Base-by-base conservation (phyloP, 2,329 filamentous ascomycete genomes). In the Ceratocystis cacaofunesta region DNA sequence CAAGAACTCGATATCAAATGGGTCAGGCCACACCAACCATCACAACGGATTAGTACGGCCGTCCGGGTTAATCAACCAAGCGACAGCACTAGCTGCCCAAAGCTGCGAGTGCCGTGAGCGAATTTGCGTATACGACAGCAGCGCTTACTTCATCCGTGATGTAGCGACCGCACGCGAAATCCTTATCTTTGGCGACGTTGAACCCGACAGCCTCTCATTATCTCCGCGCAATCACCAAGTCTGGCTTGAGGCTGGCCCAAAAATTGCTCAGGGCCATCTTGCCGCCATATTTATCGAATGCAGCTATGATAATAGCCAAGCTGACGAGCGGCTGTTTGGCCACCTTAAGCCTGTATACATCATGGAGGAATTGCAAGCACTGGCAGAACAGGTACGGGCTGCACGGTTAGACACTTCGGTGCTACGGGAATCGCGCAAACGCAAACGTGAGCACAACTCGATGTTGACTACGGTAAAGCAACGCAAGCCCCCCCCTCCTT, bases 231-330 rank as follows among this genome's bases (percentile, higher is more conserved):
- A 94, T 69, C 77, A 81, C n/a, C 78, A 80, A 15, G 85, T 99
- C 15, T 99, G 94, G 94, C 82, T 84, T 69, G 89, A 94, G 71
- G 92, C 92, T 0, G 92, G 92, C 0, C 87, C 87, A 7, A 96
- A 95, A 72, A 85, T 99, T 30, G 87, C 80, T 0, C 76, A 80
- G 0, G 89, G 90, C 1, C 79, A 81, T 3, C 80, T 99, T 0
- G 82, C 80, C 0, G 92, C 87, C 10, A 88, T 99, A 12, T 92
- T 97, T 72, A 95, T 99, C 70, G 94, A 99, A 77, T 97, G 92
- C 74, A 95, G 90, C 68, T 99, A 92, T 74, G 88, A 90, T 68
- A 87, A 96, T 73, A 83, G 83, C 6, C 87, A 91, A 71, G 80
- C 84, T 25, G 86, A 94, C 68, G 85, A 88, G 62, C 83, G 86